Percentiles rank a stretch among this genome's conserved stretches.
These are phyloP conservation scores for Angomonas deanei DNA, from an alignment of 208 protist genomes.

Conservation along the genomic window DNA sequence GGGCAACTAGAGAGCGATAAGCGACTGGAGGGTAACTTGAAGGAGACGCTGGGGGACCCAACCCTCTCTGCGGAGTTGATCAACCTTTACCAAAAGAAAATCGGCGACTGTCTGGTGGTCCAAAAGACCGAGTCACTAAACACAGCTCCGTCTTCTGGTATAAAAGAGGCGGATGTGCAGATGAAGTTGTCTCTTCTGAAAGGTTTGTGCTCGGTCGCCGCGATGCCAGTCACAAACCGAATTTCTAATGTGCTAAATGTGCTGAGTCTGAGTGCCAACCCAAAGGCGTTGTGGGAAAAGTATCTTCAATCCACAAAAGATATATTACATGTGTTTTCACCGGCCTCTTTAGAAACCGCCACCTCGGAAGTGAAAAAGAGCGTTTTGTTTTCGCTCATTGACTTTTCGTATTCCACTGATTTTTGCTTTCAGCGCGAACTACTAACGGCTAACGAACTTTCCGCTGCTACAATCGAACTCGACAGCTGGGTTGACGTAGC, in stretches of 20 bases:
- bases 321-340: constrained; percentile 10
- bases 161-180: not conserved
- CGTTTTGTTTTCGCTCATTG: constrained; percentile 34
- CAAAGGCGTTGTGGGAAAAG: constrained; percentile 34
- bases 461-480: constrained; percentile 19
- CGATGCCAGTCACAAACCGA: constrained; percentile 22
- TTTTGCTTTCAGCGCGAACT: constrained; percentile 23
- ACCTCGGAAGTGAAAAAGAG: constrained; percentile 16
- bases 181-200: constrained; percentile 23
- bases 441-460: constrained; percentile 22
- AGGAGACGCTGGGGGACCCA: no score
- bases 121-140: not conserved
- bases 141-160: no score
- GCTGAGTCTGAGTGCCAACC: constrained; percentile 31
- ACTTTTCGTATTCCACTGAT: constrained; percentile 45
- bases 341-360: not conserved
- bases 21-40: not conserved
- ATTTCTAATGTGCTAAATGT: constrained; percentile 28
- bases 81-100: not conserved
- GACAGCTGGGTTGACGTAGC: constrained; percentile 23
- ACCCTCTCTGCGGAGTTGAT: not conserved
- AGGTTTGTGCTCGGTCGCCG: constrained; percentile 38
- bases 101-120: not conserved
- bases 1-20: not conserved
- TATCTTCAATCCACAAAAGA: constrained; percentile 21